Percentiles rank a stretch among this genome's conserved stretches.
These are phyloP conservation scores for Yamadazyma nakazawae DNA, from an alignment of 805 yeast genomes.

Conservation along the genomic window DNA sequence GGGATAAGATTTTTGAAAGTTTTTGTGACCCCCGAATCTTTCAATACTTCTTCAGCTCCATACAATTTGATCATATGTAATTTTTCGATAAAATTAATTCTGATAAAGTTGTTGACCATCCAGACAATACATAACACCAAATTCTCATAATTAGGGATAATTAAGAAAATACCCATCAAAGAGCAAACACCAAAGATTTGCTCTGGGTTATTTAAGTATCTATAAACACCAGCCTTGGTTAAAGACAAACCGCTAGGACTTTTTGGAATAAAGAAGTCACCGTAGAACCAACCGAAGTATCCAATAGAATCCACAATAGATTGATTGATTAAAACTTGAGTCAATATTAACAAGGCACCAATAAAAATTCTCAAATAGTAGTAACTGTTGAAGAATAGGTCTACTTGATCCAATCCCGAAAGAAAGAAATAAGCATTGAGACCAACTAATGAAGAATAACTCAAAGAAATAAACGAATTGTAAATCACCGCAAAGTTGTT, in stretches of 20 bases:
- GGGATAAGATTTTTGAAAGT: slow-evolving; percentile 43
- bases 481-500: slow-evolving; percentile 72
- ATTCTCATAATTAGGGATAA: slow-evolving; percentile 50
- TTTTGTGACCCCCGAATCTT: slow-evolving; percentile 50
- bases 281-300: slow-evolving; percentile 87
- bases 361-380: slow-evolving; percentile 52
- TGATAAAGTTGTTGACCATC: slow-evolving; percentile 62
- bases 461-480: slow-evolving; percentile 46
- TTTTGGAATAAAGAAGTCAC: slow-evolving; percentile 72
- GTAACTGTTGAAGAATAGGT: slow-evolving; percentile 32
- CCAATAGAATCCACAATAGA: slow-evolving; percentile 72
- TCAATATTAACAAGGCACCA: slow-evolving; percentile 51
- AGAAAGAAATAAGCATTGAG: slow-evolving; percentile 30
- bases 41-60: slow-evolving; percentile 57
- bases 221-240: slow-evolving; percentile 76
- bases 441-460: slow-evolving; percentile 52
- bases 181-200: slow-evolving; percentile 76
- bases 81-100: slow-evolving; percentile 70
- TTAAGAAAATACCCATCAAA: slow-evolving; percentile 70
- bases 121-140: slow-evolving; percentile 53
- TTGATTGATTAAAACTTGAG: slow-evolving; percentile 67
- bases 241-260: slow-evolving; percentile 37
- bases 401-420: slow-evolving; percentile 10
- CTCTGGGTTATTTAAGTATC: slow-evolving; percentile 81
- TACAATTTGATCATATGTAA: slow-evolving; percentile 75